Percentiles rank a stretch among this genome's conserved stretches.
phyloP scores from a whole-genome alignment of 805 yeast genomes.

The Lipomyces lipofer region DNA sequence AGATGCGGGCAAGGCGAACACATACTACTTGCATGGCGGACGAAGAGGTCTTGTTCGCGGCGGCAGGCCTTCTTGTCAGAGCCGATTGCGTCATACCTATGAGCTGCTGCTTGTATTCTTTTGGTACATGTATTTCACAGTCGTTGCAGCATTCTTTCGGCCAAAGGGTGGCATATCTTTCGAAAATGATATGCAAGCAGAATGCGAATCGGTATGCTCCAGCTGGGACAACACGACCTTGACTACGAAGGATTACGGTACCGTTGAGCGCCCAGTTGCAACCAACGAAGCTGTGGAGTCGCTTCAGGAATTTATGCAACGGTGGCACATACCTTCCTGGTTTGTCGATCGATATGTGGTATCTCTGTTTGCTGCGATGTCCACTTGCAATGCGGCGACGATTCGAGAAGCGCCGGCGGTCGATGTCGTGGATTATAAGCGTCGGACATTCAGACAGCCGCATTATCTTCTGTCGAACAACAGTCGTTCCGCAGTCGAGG shows the following conservation, averaged over 20 bases:
- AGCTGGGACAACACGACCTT: no score
- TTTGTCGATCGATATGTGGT: slow-evolving; percentile 15
- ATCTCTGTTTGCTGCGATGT: slow-evolving; percentile 24
- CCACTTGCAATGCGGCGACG: slow-evolving; percentile 14
- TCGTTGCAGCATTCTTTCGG: slow-evolving; percentile 7
- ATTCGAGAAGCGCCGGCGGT: slow-evolving; percentile 23
- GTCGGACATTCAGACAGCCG: slow-evolving; percentile 19
- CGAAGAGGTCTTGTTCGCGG: slow-evolving; percentile 15
- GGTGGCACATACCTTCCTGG: slow-evolving; percentile 21
- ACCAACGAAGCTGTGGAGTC: slow-evolving; percentile 12
- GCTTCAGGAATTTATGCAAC: slow-evolving; percentile 9
- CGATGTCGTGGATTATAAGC: slow-evolving; percentile 26
- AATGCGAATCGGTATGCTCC: background rate
- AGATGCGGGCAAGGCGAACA: slow-evolving; percentile 2
- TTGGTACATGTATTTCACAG: slow-evolving; percentile 19
- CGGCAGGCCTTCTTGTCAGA: slow-evolving; percentile 11
- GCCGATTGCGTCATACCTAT: background rate
- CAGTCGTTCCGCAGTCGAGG: slow-evolving; percentile 19
- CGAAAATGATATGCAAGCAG: slow-evolving; percentile 10
- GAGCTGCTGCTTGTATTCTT: slow-evolving; percentile 7
- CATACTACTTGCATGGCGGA: slow-evolving; percentile 27
- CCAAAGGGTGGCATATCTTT: slow-evolving; percentile 21
- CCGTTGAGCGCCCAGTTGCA: background rate
- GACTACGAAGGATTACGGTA: slow-evolving; percentile 10
- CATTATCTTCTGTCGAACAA: slow-evolving; percentile 21